Evolutionary conservation across 106 monocot genomes (phyloP).

Genomic region (Dendrobium officinale): DNA sequence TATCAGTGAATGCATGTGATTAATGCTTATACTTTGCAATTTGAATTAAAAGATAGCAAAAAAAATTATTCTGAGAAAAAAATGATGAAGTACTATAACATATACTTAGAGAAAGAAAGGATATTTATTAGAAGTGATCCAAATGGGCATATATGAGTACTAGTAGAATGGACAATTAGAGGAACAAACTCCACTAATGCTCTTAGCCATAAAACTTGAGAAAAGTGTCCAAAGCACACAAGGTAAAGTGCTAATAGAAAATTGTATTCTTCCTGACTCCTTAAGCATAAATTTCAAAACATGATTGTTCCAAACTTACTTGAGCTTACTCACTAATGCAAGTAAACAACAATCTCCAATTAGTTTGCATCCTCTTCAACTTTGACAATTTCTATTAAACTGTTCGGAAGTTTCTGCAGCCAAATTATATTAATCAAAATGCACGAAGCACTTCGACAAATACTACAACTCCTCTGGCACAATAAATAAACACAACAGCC

Average conservation of each 20-base stretch:
- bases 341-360: not conserved
- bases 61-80: not conserved
- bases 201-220: not conserved
- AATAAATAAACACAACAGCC: not conserved
- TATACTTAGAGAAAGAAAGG: not conserved
- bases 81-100: not conserved
- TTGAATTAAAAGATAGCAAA: not conserved
- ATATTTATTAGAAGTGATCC: not conserved
- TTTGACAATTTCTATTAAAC: not conserved
- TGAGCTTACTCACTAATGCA: not conserved
- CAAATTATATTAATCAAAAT: not conserved
- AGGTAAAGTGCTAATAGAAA: not conserved
- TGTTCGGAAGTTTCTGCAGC: not conserved
- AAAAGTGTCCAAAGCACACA: not conserved
- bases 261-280: not conserved
- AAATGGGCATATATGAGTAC: not conserved
- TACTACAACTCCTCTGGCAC: not conserved
- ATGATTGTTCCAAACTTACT: not conserved
- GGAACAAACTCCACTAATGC: not conserved
- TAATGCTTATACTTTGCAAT: too few species aligned
- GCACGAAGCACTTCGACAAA: not conserved
- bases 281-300: not conserved
- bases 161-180: not conserved
- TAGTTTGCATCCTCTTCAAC: not conserved
- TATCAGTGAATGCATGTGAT: too few species aligned